Base-by-base conservation (phyloP, 768 basidiomycete genomes). In the Pleurotus giganteus region DNA sequence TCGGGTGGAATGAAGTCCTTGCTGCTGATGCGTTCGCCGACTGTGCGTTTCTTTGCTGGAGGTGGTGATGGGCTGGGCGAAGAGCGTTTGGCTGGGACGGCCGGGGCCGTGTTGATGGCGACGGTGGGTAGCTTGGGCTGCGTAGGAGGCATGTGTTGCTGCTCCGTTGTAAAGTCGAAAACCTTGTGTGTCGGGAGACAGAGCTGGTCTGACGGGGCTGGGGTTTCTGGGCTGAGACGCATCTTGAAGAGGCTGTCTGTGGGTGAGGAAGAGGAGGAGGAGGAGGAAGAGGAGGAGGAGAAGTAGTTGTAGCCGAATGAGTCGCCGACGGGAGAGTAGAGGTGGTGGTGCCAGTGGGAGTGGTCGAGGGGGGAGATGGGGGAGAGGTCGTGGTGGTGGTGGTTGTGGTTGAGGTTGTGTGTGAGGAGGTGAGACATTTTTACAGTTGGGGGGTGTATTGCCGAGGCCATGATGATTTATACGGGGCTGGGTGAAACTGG, bases 1-100 rank as follows among this genome's bases (percentile, higher is more conserved):
- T 94, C 91, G 46, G 92, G 92, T 9, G 91, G 91, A 17, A 94
- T 68, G 63, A 94, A 94, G 68, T 93, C 91, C 71, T 88, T 91
- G 68, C 82, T 87, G 56, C 71, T 75, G 58, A 82, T 72, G 55
- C 79, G 78, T 64, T 82, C 80, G 47, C 72, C 77, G 28, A 72
- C 64, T 21, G 78, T 70, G 55, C 78, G 63, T 60, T 79, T 79
- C 68, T 75, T 76, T 15, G 73, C 63, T 8, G 65, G 61, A 27
- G 61, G 59, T 39, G 75, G 64, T 28, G 74, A 65, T 7, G 79
- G 75, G 49, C 73, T 75, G n/a, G 31, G 11, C 4, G 80, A 75
- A 9, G 75, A 71, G 66, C 82, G 77, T 61, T 82, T 76, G 6
- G 69, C 55, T 27, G 71, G 56, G 23, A 64, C 65, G 34, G 69